Evolutionary conservation across 2,329 filamentous ascomycete genomes (phyloP), one percentile per base, ranked within the genome.

Genomic region (Drechslerella coelobrocha): DNA sequence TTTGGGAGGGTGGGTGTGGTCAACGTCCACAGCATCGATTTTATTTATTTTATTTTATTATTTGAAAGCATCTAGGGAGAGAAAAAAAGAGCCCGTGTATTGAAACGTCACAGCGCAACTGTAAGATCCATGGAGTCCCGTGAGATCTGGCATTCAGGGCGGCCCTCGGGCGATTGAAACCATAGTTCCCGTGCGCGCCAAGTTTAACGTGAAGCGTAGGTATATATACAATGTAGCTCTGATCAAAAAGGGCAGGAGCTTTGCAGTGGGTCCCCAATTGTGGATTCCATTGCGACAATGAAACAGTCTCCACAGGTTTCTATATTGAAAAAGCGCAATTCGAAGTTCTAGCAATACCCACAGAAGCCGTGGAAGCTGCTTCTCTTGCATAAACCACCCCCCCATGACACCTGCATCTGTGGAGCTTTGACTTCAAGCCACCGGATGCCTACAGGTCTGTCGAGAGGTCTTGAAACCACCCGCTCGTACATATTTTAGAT

Each of bases 251-350:
- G 34, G 34, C 34, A 39, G 34, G 34, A 39, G 34, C 34, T 14
- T 39, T 39, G 34, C 17, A 39, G 34, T 39, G 34, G 34, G 34
- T 39, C n/a, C 34, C 34, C 2, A n/a, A 4, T 3, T 60, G 62
- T 68, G 63, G 63, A 59, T 68, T 43, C 56, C 43, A 68, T 68
- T 68, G 56, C 63, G 63, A 68, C 63, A 68, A 61, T 68, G 63
- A 68, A 68, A 68, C 63, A 61, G 55, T 41, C 56, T 51, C 56
- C 56, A 61, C 63, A 68, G 45, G 56, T 51, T 24, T 14, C 21
- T 34, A 39, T 34, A 41, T 48, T n/a, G 34, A 23, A 48, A 51
- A 34, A 43, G 9, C 43, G 37, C 31, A 43, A 43, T 61, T 68
- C 56, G 48, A 61, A 39, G 17, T 39, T 39, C 17, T n/a, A n/a